Percentiles rank a stretch among this genome's conserved stretches.
These are phyloP conservation scores for Clathrus columnatus DNA, from an alignment of 768 basidiomycete species.

Conservation along the genomic window DNA sequence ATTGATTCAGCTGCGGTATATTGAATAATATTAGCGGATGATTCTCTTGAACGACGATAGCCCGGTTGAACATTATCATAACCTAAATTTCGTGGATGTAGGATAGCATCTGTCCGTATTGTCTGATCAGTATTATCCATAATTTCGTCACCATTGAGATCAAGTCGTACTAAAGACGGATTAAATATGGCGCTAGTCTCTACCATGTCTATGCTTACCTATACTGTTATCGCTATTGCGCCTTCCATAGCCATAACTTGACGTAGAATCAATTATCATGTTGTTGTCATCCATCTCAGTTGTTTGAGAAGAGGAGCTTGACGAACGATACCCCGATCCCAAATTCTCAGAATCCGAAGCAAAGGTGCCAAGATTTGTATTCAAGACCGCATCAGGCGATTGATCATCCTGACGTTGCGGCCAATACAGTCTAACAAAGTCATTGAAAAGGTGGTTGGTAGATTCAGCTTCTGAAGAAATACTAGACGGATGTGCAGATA, in stretches of 20 bases:
- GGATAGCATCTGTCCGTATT: too few species aligned
- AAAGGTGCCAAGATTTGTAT: neutral
- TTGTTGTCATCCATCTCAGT: conserved; percentile 2
- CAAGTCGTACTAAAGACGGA: neutral
- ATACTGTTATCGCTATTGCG: neutral
- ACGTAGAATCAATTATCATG: neutral
- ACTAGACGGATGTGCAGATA: too few species aligned
- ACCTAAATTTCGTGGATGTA: too few species aligned
- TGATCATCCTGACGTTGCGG: neutral
- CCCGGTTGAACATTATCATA: too few species aligned
- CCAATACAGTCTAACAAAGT: neutral
- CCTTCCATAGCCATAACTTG: neutral
- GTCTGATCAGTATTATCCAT: too few species aligned
- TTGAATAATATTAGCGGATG: too few species aligned
- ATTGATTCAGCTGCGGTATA: too few species aligned
- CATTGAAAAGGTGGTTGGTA: neutral
- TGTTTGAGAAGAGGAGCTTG: neutral
- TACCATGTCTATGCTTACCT: neutral
- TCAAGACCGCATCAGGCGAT: neutral
- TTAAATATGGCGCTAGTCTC: conserved; percentile 1
- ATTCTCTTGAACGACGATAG: too few species aligned
- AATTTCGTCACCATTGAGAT: conserved; percentile 7
- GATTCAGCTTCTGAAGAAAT: neutral
- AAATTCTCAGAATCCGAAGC: neutral
- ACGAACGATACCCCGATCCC: neutral